Evolutionary conservation across 208 protist genomes (phyloP).

Genomic region (Trichomonas vaginalis): DNA sequence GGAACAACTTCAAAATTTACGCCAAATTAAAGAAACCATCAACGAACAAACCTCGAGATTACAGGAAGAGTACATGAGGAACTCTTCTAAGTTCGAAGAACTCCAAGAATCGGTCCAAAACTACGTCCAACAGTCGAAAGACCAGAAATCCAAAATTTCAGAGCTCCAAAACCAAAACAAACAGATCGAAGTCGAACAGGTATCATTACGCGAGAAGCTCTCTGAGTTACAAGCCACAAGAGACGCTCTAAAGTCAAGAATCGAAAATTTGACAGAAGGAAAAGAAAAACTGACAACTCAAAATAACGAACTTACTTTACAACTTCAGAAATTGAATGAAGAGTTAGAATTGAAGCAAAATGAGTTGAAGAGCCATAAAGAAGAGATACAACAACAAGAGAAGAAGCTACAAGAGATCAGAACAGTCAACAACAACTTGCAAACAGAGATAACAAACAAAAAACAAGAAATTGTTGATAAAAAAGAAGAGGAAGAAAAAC

Average conservation of each 20-base stretch:
- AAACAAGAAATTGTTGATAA: neutral
- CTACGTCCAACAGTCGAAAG: neutral
- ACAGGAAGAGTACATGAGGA: neutral
- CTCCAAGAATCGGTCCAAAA: neutral
- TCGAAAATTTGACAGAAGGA: neutral
- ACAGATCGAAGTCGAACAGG: neutral
- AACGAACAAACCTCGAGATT: neutral
- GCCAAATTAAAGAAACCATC: neutral
- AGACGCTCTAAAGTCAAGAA: neutral
- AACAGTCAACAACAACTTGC: neutral
- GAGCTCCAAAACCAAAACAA: neutral
- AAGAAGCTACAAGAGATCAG: neutral
- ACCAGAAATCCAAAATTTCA: neutral
- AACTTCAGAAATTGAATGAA: neutral
- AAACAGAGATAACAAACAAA: neutral
- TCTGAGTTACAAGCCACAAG: neutral
- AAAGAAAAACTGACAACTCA: neutral
- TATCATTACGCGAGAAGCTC: neutral
- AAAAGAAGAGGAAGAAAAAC: neutral
- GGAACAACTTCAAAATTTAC: neutral
- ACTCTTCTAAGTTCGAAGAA: neutral
- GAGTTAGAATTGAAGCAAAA: neutral
- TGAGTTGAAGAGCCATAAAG: neutral
- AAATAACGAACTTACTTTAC: neutral
- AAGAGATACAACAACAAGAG: neutral